Evolutionary conservation across 768 basidiomycete genomes (phyloP).

Genomic region (Mycena polygramma): DNA sequence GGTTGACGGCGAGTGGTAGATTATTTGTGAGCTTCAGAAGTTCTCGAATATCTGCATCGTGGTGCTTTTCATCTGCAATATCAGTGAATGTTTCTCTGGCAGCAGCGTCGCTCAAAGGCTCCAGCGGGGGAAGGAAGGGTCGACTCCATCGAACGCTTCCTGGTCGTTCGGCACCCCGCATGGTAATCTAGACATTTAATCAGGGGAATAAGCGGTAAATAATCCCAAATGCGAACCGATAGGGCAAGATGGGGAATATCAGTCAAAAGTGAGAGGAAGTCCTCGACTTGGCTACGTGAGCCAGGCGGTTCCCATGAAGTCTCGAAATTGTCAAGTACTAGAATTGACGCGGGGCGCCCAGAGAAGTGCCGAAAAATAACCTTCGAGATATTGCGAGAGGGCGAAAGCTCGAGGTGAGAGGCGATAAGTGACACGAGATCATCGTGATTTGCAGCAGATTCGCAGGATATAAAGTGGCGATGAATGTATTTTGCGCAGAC

Average conservation of each 20-base stretch:
- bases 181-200: slow-evolving; percentile 13
- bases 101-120: slow-evolving; percentile 12
- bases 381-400: neutral
- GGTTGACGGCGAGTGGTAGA: slow-evolving; percentile 17
- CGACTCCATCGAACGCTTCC: slow-evolving; percentile 19
- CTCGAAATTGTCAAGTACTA: slow-evolving; percentile 18
- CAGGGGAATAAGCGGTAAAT: neutral
- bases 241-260: slow-evolving; percentile 15
- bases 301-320: slow-evolving; percentile 9
- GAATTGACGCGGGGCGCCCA: neutral
- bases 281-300: slow-evolving; percentile 9
- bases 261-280: slow-evolving; percentile 10
- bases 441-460: slow-evolving; percentile 7
- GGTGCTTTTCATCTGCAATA: slow-evolving; percentile 10
- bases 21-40: slow-evolving; percentile 14
- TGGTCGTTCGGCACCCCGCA: slow-evolving; percentile 22
- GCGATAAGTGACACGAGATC: slow-evolving; percentile 8
- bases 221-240: slow-evolving; percentile 1
- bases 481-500: slow-evolving; percentile 1
- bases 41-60: slow-evolving; percentile 3
- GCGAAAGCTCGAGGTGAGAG: neutral
- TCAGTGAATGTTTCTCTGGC: slow-evolving; percentile 8
- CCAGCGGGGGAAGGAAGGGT: slow-evolving; percentile 22
- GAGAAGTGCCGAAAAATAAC: slow-evolving; percentile 14
- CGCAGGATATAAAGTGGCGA: slow-evolving; percentile 19